A percentile compares a stretch with the other conserved stretches of the same genome.
Conservation (phyloP, 208 protist species). For the Zelonia costaricensis region DNA sequence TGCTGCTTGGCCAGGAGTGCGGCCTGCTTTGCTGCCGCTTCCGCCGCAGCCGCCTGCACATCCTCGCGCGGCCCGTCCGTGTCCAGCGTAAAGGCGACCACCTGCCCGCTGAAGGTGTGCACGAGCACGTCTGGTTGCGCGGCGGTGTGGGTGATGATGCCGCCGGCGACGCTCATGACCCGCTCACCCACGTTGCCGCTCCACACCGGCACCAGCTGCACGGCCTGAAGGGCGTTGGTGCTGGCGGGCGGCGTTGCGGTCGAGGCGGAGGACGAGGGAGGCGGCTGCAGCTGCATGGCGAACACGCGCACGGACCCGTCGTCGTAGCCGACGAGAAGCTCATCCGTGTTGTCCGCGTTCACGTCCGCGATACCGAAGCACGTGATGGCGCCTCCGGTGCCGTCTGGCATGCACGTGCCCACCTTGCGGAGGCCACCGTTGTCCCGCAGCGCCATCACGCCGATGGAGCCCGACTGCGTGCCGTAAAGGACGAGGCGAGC, state of each 20-base stretch:
- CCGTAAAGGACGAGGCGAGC: conserved; percentile 67
- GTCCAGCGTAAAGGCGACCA: conserved; percentile 65
- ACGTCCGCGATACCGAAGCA: conserved; percentile 59
- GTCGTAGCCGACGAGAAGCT: conserved; percentile 80
- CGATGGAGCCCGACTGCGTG: conserved; percentile 76
- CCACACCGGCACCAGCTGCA: conserved; percentile 49
- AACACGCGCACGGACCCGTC: conserved; percentile 81
- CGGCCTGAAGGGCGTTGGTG: background rate
- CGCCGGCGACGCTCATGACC: conserved; percentile 67
- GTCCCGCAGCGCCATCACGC: conserved; percentile 42
- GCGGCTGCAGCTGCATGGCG: conserved; percentile 15
- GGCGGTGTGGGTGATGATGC: conserved; percentile 46
- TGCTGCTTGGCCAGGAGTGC: conserved; percentile 31
- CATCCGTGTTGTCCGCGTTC: conserved; percentile 56
- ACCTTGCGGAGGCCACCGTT: conserved; percentile 32
- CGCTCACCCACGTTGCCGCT: conserved; percentile 47
- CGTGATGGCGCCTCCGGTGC: conserved; percentile 38
- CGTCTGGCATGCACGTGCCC: conserved; percentile 27
- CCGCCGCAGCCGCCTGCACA: conserved; percentile 21
- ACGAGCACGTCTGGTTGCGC: conserved; percentile 62
- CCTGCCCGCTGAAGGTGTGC: conserved; percentile 76
- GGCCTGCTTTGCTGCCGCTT: conserved; percentile 20
- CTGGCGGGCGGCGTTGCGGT: too few species aligned
- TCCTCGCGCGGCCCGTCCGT: conserved; percentile 23
- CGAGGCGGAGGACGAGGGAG: background rate